Evolutionary conservation across 306 rosid genomes (phyloP), one percentile per base, ranked within the genome.

Genomic region (Morella rubra): DNA sequence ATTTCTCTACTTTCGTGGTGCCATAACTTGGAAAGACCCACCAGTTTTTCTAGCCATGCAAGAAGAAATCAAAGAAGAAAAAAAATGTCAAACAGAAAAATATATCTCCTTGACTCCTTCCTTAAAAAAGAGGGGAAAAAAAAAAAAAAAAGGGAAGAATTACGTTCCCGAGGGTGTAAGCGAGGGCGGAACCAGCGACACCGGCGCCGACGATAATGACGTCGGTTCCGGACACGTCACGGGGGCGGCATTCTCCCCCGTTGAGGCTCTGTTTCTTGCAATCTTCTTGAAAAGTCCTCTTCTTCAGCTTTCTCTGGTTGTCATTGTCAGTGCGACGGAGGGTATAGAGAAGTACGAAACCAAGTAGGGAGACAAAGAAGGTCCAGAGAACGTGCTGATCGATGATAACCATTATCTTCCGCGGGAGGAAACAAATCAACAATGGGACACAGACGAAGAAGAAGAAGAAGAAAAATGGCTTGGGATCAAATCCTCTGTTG

Each of bases 101-200:
- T n/a, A 10, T 40, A 6, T 16, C 22, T 15, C 0, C n/a, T n/a
- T n/a, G n/a, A n/a, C n/a, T n/a, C n/a, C 9, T 27, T 65, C 27
- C 6, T 27, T 1, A 2, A 32, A 32, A 32, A 32, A 2, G 37
- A 32, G 0, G 0, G 8, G 20, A 8, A n/a, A 19, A 54, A 47
- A 47, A 9, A 16, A 24, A 12, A 59, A 1, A 1, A 2, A n/a
- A n/a, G n/a, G n/a, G 13, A 6, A 5, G 61, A 45, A 1, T 70
- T 7, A 79, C 91, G 86, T 83, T 85, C 78, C 81, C 91, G 22
- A 85, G 87, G 66, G 91, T 71, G 71, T 71, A 37, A n/a, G 89
- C 89, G 14, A 88, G 84, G 18, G 91, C 91, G 6, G 87, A 76
- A 75, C 91, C 91, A 54, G 91, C 83, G 44, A 85, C 91, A 45